Evolutionary conservation across 768 basidiomycete species (phyloP), one percentile per base, ranked within the genome.

Genomic region (Boletus subparvulus): DNA sequence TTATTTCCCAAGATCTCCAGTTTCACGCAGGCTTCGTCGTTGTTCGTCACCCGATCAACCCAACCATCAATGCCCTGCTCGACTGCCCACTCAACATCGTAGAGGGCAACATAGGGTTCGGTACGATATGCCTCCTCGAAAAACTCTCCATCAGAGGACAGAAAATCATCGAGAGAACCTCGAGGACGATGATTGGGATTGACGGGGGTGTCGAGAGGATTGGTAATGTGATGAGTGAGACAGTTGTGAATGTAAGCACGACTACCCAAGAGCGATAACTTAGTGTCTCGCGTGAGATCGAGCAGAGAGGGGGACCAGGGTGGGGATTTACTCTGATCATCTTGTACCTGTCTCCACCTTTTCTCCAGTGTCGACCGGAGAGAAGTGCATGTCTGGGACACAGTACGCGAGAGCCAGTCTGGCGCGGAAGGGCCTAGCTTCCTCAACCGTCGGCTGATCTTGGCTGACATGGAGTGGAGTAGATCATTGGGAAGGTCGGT

Each of bases 41-140:
- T 40, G 5, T 50, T 7, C 0, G 14, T 35, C 39, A 65, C 69
- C 47, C 2, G n/a, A 10, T 36, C 42, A 13, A 75, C 65, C 78
- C 78, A 80, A 10, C 30, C 44, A 33, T 74, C 72, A 3, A 80
- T 63, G 24, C 57, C 54, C 16, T 70, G 52, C 12, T 68, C 57
- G 47, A 77, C 69, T 10, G 63, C 58, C 3, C 32, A 36, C 61
- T 80, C 78, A 16, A 80, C 72, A 50, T 80, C 79, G 8, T 64
- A 69, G 0, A 80, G 55, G 1, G 56, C 32, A 50, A 65, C 8
- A 6, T 48, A 14, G 5, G 69, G 58, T 3, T 70, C 69, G 0
- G 44, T 26, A 26, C 11, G 3, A 37, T 58, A 55, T 1, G 55
- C 66, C 0, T 50, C 49, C 11, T 42, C 17, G 13, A 70, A 59